Conservation (phyloP, 2,329 filamentous ascomycete genomes). For the Exophiala sp. region DNA sequence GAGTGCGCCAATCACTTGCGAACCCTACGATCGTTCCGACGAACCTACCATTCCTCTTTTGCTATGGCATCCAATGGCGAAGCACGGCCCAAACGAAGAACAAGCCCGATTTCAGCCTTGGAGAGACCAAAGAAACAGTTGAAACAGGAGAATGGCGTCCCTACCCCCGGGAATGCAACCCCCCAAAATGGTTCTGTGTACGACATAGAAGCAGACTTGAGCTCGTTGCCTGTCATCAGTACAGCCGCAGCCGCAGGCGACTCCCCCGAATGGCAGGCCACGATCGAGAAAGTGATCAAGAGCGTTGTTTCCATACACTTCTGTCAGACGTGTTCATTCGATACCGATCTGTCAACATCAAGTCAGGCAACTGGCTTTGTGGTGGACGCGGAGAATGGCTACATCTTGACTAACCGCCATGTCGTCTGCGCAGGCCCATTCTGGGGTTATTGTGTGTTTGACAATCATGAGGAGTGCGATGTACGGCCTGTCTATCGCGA, state of each 20-base stretch:
- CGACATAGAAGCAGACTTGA: constrained; percentile 44
- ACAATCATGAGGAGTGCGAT: constrained; percentile 96
- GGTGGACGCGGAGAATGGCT: constrained; percentile 88
- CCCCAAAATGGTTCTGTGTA: constrained; percentile 44
- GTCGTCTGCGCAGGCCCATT: constrained; percentile 95
- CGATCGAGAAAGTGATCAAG: constrained; percentile 87
- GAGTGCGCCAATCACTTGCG: neutral
- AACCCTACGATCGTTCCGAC: neutral
- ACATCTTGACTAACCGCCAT: constrained; percentile 84
- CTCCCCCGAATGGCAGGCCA: constrained; percentile 88
- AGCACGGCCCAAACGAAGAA: constrained; percentile 53
- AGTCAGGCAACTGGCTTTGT: constrained; percentile 98
- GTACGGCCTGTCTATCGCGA: constrained; percentile 96
- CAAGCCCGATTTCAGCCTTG: constrained; percentile 47
- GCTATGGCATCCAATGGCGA: constrained; percentile 51
- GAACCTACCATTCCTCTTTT: neutral
- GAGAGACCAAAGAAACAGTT: constrained; percentile 56
- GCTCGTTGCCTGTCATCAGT: constrained; percentile 44
- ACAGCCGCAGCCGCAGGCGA: constrained; percentile 53
- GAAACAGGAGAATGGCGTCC: constrained; percentile 44
- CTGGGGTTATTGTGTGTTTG: constrained; percentile 97
- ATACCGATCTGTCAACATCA: constrained; percentile 89
- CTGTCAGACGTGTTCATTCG: constrained; percentile 95
- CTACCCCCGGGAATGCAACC: constrained; percentile 41
- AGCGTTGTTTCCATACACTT: constrained; percentile 99